Percentiles rank a stretch among this genome's conserved stretches.
Evolutionary conservation across 1,139 yeast genomes (phyloP).

Genomic region (Spencermartinsiella ligniputridi): DNA sequence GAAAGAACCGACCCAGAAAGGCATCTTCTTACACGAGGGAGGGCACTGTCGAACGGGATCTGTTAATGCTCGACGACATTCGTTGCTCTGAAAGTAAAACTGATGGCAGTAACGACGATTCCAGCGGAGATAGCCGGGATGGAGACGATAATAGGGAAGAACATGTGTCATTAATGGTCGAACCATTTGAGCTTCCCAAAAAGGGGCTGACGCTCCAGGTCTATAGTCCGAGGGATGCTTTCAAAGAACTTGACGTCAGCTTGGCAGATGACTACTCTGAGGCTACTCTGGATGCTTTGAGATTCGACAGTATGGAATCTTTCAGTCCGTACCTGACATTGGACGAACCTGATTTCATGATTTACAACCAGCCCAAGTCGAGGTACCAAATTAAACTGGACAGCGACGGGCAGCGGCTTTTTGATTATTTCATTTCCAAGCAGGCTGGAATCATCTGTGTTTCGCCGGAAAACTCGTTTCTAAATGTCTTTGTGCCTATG

Average conservation of each 20-base stretch:
- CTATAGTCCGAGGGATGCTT: not conserved
- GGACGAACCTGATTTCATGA: not conserved
- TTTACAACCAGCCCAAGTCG: constrained; percentile 3
- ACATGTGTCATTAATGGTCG: not conserved
- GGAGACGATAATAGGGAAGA: not conserved
- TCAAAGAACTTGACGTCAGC: not conserved
- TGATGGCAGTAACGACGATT: not conserved
- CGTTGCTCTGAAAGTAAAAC: not conserved
- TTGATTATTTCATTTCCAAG: constrained; percentile 61
- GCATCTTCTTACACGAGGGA: not conserved
- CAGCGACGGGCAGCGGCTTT: constrained; percentile 46
- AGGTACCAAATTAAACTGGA: constrained; percentile 33
- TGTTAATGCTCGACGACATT: not conserved
- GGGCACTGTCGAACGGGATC: not conserved
- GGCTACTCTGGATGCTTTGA: not conserved
- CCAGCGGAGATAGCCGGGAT: constrained; percentile 1
- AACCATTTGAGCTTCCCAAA: not conserved
- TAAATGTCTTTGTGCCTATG: constrained; percentile 71
- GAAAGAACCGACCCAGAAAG: constrained; percentile 34
- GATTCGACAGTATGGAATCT: not conserved
- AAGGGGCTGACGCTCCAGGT: not conserved
- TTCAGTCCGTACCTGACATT: not conserved
- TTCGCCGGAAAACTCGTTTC: constrained; percentile 65
- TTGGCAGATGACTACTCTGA: not conserved
- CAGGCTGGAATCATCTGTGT: constrained; percentile 58